Evolutionary conservation across 768 basidiomycete genomes (phyloP), one percentile per base, ranked within the genome.

Genomic region (Tricholoma hemisulphureum): DNA sequence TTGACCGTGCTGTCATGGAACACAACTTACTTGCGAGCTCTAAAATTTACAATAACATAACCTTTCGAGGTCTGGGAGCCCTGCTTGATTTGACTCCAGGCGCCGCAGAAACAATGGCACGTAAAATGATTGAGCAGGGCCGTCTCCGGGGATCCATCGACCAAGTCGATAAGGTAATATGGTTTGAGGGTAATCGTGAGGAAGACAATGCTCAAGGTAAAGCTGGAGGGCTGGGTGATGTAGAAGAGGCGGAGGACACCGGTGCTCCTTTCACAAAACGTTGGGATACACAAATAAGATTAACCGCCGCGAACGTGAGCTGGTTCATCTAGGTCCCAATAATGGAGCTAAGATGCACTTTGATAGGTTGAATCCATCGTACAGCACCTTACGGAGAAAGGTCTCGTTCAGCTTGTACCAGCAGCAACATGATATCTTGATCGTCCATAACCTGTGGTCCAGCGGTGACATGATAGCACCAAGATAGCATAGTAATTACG

Each of bases 51-150:
- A 94, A 93, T 70, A 98, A 98, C 66, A 97, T 99, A 75, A 92
- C 93, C 24, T 98, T 98, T 74, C 78, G 83, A 24, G 97, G 96
- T n/a, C 75, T 98, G 9, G 97, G 97, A 20, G 85, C 90, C 1
- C 77, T 98, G 14, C 80, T 99, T 48, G 92, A 94, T 68, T 76
- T 98, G 61, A 89, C 92, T 3, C 90, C 96, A 13, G 89, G 89
- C 24, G 94, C 93, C 14, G 96, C 96, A 16, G 97, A 99, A 74
- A 93, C 88, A 1, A 98, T 98, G 90, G 95, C 96, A 9, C 83
- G 96, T 53, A 92, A 91, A 69, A 99, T 99, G 97, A 97, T 99
- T 51, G 95, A 98, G 69, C 97, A 99, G 73, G 91, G 93, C 8
- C 88, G 97, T 55, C 75, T 98, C 59, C 87, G 91, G 60, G 97